A percentile compares a stretch with the other conserved stretches of the same genome.
Evolutionary conservation across 495 filamentous ascomycete species (phyloP).

Genomic region (Symbiotaphrina buchneri): DNA sequence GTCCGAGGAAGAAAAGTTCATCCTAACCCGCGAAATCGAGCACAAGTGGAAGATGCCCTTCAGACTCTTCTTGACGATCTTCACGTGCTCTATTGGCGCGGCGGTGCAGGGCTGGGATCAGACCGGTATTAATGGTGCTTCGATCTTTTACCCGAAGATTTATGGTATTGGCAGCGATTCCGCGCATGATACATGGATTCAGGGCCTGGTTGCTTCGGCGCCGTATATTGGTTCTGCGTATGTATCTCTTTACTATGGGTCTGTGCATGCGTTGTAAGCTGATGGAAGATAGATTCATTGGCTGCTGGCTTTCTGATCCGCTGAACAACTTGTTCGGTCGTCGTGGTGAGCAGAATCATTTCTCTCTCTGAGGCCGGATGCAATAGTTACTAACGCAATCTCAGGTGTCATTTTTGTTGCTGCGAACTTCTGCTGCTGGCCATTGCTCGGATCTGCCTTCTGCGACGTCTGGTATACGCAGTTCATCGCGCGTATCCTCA

Average conservation of each 20-base stretch:
- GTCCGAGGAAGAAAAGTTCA: conserved; percentile 24
- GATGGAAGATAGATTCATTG: conserved; percentile 10
- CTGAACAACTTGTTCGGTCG: conserved; percentile 43
- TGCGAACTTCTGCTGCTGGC: conserved; percentile 36
- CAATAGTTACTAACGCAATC: too few species aligned
- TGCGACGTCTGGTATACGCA: neutral
- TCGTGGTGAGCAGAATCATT: too few species aligned
- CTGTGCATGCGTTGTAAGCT: neutral
- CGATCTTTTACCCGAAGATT: conserved; percentile 38
- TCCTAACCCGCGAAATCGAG: conserved; percentile 29
- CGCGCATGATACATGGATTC: too few species aligned
- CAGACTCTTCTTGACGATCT: conserved; percentile 44
- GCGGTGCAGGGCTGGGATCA: conserved; percentile 56
- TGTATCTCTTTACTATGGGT: conserved; percentile 18
- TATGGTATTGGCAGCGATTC: conserved; percentile 32
- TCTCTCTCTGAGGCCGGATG: too few species aligned
- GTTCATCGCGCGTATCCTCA: neutral
- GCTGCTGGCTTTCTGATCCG: conserved; percentile 51
- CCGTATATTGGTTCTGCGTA: conserved; percentile 19
- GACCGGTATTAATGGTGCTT: conserved; percentile 60
- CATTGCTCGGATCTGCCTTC: conserved; percentile 42
- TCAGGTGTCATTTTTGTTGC: conserved; percentile 46
- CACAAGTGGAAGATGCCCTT: conserved; percentile 43
- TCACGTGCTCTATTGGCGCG: conserved; percentile 49
- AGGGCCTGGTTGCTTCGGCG: conserved; percentile 19